Conservation (phyloP, 23 red algal genomes). For the Gracilaria domingensis region DNA sequence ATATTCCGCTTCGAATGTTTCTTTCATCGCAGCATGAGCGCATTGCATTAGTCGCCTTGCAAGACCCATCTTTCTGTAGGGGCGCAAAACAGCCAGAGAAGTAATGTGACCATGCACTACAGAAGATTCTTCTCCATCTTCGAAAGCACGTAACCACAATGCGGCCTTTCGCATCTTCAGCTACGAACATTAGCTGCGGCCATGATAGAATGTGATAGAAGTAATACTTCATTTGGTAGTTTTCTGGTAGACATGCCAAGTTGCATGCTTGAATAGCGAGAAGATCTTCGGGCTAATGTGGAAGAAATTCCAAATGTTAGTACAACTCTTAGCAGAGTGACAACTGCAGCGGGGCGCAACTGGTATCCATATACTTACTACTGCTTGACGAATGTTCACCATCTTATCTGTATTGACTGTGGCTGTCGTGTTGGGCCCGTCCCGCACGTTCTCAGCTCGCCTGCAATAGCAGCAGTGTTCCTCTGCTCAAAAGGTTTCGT, state of each 20-base stretch:
- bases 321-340: not conserved
- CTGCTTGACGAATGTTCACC: constrained; percentile 92
- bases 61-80: constrained; percentile 92
- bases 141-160: constrained; percentile 97
- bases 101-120: constrained; percentile 95
- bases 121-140: constrained; percentile 95
- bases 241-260: constrained; percentile 95
- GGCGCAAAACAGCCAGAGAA: constrained; percentile 93
- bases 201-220: constrained; percentile 98
- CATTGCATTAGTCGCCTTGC: constrained; percentile 88
- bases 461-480: too few species aligned
- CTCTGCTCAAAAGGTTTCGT: too few species aligned
- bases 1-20: constrained; percentile 86
- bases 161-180: constrained; percentile 84
- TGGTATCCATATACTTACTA: constrained; percentile 74
- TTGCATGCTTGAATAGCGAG: constrained; percentile 96
- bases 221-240: constrained; percentile 99
- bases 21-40: constrained; percentile 93
- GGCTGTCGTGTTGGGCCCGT: not conserved
- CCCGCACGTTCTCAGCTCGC: not conserved
- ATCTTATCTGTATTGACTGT: constrained; percentile 29
- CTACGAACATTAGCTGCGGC: constrained; percentile 98
- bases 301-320: not conserved
- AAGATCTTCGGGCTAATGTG: constrained; percentile 74
- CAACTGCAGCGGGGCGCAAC: not conserved